phyloP scores from a whole-genome alignment of 495 filamentous ascomycete genomes.

The Chaetomidium leptoderma region DNA sequence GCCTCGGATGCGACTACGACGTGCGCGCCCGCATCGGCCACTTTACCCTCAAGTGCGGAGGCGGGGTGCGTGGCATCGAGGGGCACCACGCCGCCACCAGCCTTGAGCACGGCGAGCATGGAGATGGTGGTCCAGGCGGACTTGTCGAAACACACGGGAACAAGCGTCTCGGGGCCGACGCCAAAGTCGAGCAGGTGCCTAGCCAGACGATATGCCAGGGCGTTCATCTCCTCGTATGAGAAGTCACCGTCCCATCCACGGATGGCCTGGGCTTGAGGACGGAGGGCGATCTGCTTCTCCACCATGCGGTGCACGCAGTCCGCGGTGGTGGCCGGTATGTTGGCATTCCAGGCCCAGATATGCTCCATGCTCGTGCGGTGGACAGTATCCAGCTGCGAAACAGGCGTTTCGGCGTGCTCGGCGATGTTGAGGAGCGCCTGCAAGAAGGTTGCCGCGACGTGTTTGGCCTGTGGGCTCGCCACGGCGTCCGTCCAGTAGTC shows the following conservation, averaged over 20 bases:
- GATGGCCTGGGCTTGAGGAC: slow-evolving; percentile 25
- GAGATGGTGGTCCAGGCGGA: slow-evolving; percentile 45
- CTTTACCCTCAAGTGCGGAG: neutral
- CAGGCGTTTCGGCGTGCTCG: slow-evolving; percentile 26
- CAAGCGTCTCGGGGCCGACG: slow-evolving; percentile 47
- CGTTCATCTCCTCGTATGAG: slow-evolving; percentile 47
- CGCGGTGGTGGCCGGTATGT: slow-evolving; percentile 17
- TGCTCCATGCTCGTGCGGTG: slow-evolving; percentile 11
- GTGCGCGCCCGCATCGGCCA: slow-evolving; percentile 14
- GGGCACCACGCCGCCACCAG: slow-evolving; percentile 49
- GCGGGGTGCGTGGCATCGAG: slow-evolving; percentile 52
- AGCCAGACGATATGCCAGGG: slow-evolving; percentile 34
- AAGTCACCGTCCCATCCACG: slow-evolving; percentile 50
- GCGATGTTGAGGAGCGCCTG: slow-evolving; percentile 45
- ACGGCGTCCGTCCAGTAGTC: slow-evolving; percentile 54
- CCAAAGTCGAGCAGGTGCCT: slow-evolving; percentile 40
- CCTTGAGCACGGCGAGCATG: slow-evolving; percentile 43
- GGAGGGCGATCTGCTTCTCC: slow-evolving; percentile 16
- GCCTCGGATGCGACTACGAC: slow-evolving; percentile 15
- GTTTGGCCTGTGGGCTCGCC: slow-evolving; percentile 40
- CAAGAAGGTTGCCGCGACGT: slow-evolving; percentile 48
- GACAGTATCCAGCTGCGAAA: slow-evolving; percentile 14
- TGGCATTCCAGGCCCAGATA: slow-evolving; percentile 27
- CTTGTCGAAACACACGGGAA: slow-evolving; percentile 50
- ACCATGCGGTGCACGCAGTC: slow-evolving; percentile 24